Evolutionary conservation across 805 yeast species (phyloP).

Genomic region (Wickerhamomyces canadensis): DNA sequence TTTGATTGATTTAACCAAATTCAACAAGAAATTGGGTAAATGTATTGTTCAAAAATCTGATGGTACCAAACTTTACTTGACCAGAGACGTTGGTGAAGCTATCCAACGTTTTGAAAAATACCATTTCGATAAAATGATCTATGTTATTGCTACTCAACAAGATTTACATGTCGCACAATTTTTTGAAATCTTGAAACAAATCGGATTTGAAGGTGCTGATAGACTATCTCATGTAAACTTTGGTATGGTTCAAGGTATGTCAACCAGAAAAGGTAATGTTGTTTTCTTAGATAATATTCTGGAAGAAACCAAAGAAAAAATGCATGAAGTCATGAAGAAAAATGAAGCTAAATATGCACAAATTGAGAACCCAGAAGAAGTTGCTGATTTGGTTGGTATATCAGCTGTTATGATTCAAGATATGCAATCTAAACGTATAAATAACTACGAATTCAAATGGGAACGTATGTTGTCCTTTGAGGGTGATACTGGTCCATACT

Average conservation of each 20-base stretch:
- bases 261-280: conserved; percentile 96
- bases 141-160: conserved; percentile 95
- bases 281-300: conserved; percentile 93
- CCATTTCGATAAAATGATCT: conserved; percentile 91
- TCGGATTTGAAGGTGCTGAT: conserved; percentile 86
- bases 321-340: conserved; percentile 95
- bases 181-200: conserved; percentile 85
- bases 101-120: conserved; percentile 78
- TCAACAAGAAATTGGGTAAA: conserved; percentile 90
- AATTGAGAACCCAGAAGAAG: conserved; percentile 87
- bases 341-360: conserved; percentile 88
- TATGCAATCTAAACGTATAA: conserved; percentile 95
- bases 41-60: conserved; percentile 90
- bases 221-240: conserved; percentile 80
- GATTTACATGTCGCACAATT: conserved; percentile 92
- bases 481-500: conserved; percentile 99
- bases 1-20: conserved; percentile 76
- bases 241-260: conserved; percentile 99
- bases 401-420: conserved; percentile 99
- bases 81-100: conserved; percentile 97
- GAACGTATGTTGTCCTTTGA: conserved; percentile 96
- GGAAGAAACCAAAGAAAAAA: conserved; percentile 87
- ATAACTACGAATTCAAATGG: conserved; percentile 96
- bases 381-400: conserved; percentile 93
- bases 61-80: conserved; percentile 89